Percentiles rank a stretch among this genome's conserved stretches.
These are phyloP conservation scores for Apiosordaria backusii DNA, from an alignment of 495 filamentous ascomycete genomes.

Conservation along the genomic window DNA sequence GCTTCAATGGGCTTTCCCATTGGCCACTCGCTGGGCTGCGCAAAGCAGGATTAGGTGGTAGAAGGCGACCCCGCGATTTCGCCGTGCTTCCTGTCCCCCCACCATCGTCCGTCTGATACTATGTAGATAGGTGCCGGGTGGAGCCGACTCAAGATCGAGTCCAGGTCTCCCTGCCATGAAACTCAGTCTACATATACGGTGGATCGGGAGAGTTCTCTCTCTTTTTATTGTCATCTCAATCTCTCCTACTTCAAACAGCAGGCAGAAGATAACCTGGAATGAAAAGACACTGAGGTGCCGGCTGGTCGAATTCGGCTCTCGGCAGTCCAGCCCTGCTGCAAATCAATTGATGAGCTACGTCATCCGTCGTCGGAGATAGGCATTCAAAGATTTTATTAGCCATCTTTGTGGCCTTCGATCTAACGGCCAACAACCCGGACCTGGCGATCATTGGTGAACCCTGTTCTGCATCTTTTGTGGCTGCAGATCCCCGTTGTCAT, in stretches of 20 bases:
- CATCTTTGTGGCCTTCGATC: not conserved
- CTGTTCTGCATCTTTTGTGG: not conserved
- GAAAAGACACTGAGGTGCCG: not conserved
- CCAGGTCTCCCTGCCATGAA: not conserved
- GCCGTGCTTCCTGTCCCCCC: not conserved
- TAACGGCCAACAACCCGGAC: not conserved
- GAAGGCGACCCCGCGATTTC: not conserved
- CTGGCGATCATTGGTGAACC: conserved; percentile 2
- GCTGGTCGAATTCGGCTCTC: not conserved
- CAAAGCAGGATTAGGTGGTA: not conserved
- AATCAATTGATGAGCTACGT: not conserved
- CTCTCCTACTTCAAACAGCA: too few species aligned
- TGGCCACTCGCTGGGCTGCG: not conserved
- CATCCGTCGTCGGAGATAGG: not conserved
- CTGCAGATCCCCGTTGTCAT: not conserved
- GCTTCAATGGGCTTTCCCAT: too few species aligned
- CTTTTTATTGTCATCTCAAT: too few species aligned
- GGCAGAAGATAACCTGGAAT: not conserved
- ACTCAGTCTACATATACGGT: not conserved
- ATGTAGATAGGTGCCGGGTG: not conserved
- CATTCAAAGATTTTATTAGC: not conserved
- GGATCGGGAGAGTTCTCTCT: too few species aligned
- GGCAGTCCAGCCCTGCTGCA: not conserved
- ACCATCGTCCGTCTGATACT: not conserved
- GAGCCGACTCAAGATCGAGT: not conserved